A percentile compares a stretch with the other conserved stretches of the same genome.
phyloP scores from a whole-genome alignment of 129 eudicot species.

The carrot (Daucus carota) region DH1_v3.0 NC_030385.2:7161001-7161500 shows the following conservation, averaged over 20 bases:
- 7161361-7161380: constrained; percentile 16
- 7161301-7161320: constrained; percentile 59
- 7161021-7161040: too few relatives aligned
- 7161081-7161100: neutral
- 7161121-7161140: neutral
- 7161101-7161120: too few relatives aligned
- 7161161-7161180: too few relatives aligned
- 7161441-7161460: constrained; percentile 38
- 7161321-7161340: constrained; percentile 63
- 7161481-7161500: constrained; percentile 41
- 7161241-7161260: constrained; percentile 10
- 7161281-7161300: constrained; percentile 56
- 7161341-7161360: constrained; percentile 36
- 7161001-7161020: neutral
- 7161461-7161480: constrained; percentile 23
- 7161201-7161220: neutral
- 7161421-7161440: constrained; percentile 47
- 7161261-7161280: constrained; percentile 21
- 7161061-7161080: too few relatives aligned
- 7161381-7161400: constrained; percentile 19
- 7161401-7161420: constrained; percentile 23
- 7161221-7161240: constrained; percentile 23
- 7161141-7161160: neutral
- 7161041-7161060: too few relatives aligned
- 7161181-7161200: neutral